Conservation (phyloP, 2,329 filamentous ascomycete species). For the Arthrobotrys iridis region DNA sequence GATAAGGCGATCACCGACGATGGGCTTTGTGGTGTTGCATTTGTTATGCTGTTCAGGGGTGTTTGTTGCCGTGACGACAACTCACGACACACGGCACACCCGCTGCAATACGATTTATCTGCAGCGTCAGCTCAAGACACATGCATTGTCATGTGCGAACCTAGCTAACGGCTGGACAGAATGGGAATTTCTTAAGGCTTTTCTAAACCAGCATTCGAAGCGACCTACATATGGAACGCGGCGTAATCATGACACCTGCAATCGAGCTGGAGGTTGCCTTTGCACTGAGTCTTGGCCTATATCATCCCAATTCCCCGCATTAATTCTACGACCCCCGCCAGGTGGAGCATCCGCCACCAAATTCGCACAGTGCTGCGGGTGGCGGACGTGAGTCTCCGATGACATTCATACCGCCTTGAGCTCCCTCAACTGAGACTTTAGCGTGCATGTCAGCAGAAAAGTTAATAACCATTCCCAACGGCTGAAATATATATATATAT, state of each 20-base stretch:
- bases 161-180: neutral
- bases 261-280: neutral
- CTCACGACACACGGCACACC: neutral
- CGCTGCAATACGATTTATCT: no score
- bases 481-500: no score
- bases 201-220: neutral
- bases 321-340: neutral
- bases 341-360: neutral
- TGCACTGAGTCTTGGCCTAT: neutral
- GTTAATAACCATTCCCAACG: neutral
- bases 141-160: neutral
- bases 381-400: neutral
- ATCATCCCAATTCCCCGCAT: neutral
- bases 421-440: neutral
- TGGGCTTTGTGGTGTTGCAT: constrained; percentile 7
- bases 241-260: neutral
- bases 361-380: neutral
- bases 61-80: constrained; percentile 32
- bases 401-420: neutral
- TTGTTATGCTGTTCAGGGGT: constrained; percentile 14
- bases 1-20: no score
- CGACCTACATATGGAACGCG: neutral
- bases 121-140: neutral
- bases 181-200: no score
- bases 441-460: neutral